These are phyloP conservation scores for Candida odintsovae DNA, from an alignment of 805 yeast species.

Conservation along the genomic window DNA sequence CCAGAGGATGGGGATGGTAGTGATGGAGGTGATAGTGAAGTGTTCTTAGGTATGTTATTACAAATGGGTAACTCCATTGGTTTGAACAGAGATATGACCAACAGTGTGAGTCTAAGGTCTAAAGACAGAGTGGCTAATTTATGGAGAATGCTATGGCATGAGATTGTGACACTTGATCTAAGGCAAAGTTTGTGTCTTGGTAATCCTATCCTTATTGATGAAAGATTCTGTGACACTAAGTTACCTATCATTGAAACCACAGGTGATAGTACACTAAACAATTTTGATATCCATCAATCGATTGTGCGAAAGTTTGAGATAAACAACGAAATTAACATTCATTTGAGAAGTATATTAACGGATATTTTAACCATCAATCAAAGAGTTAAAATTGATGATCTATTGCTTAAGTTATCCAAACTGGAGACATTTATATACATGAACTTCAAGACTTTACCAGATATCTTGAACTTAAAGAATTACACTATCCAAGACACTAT, in stretches of 20 bases:
- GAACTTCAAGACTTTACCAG: constrained; percentile 26
- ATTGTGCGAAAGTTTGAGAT: constrained; percentile 29
- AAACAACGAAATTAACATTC: constrained; percentile 26
- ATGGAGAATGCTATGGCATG: constrained; percentile 57
- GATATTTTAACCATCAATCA: constrained; percentile 36
- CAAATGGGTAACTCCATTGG: constrained; percentile 58
- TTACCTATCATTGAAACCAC: constrained; percentile 34
- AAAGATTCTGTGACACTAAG: constrained; percentile 44
- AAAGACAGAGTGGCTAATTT: constrained; percentile 33
- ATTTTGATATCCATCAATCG: constrained; percentile 36
- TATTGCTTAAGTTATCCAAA: constrained; percentile 29
- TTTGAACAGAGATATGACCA: constrained; percentile 49
- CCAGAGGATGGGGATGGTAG: constrained; percentile 56
- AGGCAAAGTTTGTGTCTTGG: constrained; percentile 44
- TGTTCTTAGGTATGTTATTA: constrained; percentile 42
- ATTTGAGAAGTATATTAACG: constrained; percentile 29
- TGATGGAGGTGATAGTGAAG: constrained; percentile 55
- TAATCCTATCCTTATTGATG: constrained; percentile 34
- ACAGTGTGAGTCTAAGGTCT: constrained; percentile 20
- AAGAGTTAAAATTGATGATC: constrained; percentile 30
- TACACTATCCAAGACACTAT: constrained; percentile 13
- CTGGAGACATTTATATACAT: constrained; percentile 31
- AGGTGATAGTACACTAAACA: constrained; percentile 28
- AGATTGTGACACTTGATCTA: constrained; percentile 40
- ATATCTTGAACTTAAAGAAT: constrained; percentile 23